Evolutionary conservation across 139 green algal genomes (phyloP), one percentile per base, ranked within the genome.

Genomic region (Zygnema cylindricum): DNA sequence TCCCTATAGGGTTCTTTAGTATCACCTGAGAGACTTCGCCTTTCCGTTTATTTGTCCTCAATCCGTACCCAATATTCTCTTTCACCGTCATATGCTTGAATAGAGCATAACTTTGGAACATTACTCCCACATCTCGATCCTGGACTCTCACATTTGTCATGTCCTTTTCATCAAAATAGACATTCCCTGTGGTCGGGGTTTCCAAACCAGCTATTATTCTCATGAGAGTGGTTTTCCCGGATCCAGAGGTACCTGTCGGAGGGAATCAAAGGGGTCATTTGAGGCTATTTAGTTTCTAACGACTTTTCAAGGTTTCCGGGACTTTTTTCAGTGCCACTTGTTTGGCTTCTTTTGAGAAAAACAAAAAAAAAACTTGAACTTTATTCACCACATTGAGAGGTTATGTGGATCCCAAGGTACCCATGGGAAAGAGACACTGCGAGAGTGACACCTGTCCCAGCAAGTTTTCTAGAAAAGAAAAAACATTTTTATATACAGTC

Each of bases 101-200:
- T n/a, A 98, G 92, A 22, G 96, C 96, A 82, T 98, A 98, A 82
- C 86, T 95, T 88, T 97, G 95, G 91, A 98, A 98, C 55, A 98
- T 93, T 57, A 98, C 94, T 35, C 96, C 96, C 36, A 98, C 77
- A 55, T 93, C 49, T 7, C 94, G 82, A 2, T 95, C 86, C 41
- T 84, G 25, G 2, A 69, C n/a, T 23, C 1, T 43, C 23, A 43
- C 36, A 55, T 91, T n/a, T 11, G 92, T 95, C 35, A 93, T 91
- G 40, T 95, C 92, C 7, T 84, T 55, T 77, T 94, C 95, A 81
- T 96, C 95, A 86, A 98, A 96, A n/a, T 94, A 85, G 49, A 98
- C 95, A 1, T 69, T 83, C 41, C 96, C 96, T 1, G 7, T 73
- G 0, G 93, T 96, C 69, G 93, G 87, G 49, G 81, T 85, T 83